A percentile compares a stretch with the other conserved stretches of the same genome.
phyloP scores from a whole-genome alignment of 2,329 filamentous ascomycete genomes.

The Meredithiella fracta region DNA sequence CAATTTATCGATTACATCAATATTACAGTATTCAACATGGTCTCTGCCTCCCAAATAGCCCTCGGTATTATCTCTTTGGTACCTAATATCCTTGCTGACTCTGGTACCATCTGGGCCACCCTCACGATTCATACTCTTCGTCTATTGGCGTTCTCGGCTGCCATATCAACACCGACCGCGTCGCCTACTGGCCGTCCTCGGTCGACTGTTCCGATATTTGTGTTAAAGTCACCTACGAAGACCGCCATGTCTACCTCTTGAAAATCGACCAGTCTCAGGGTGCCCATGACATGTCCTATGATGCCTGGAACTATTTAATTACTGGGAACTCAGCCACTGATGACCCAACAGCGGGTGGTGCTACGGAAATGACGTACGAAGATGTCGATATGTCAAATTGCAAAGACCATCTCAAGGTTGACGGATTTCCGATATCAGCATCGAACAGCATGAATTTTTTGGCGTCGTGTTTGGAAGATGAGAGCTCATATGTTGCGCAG shows the following conservation, averaged over 20 bases:
- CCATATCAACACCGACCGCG: slow-evolving; percentile 43
- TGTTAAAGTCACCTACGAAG: slow-evolving; percentile 33
- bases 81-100: slow-evolving; percentile 17
- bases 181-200: slow-evolving; percentile 41
- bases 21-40: background rate
- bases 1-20: background rate
- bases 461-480: slow-evolving; percentile 28
- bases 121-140: slow-evolving; percentile 39
- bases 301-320: slow-evolving; percentile 43
- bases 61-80: slow-evolving; percentile 7
- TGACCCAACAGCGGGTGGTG: slow-evolving; percentile 32
- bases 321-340: slow-evolving; percentile 32
- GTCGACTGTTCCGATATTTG: slow-evolving; percentile 41
- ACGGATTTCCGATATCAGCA: slow-evolving; percentile 38
- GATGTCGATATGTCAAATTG: slow-evolving; percentile 32
- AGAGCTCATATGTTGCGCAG: slow-evolving; percentile 33
- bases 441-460: slow-evolving; percentile 42
- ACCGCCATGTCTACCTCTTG: slow-evolving; percentile 38
- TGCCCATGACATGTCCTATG: slow-evolving; percentile 43
- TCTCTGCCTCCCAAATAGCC: background rate
- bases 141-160: slow-evolving; percentile 43
- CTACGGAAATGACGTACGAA: slow-evolving; percentile 34
- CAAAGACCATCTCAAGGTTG: slow-evolving; percentile 31
- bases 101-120: slow-evolving; percentile 26
- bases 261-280: slow-evolving; percentile 39